Conservation (phyloP, 495 filamentous ascomycete species). For the Neohortaea acidophila region DNA sequence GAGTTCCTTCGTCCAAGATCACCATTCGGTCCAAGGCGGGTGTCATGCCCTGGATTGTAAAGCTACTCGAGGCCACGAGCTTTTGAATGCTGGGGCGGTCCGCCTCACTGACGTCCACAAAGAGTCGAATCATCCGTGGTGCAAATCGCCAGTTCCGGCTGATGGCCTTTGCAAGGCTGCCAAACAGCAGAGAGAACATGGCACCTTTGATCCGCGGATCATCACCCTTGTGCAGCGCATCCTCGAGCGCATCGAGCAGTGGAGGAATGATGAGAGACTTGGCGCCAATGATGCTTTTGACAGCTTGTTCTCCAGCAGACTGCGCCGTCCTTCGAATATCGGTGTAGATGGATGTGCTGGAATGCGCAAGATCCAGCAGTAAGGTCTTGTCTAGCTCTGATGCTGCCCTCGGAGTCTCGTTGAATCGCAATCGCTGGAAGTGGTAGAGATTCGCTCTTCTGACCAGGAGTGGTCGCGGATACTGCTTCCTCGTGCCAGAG, state of each 20-base stretch:
- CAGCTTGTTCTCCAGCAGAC: conserved; percentile 75
- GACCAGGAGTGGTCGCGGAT: conserved; percentile 75
- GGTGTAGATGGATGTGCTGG: conserved; percentile 84
- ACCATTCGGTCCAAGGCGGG: conserved; percentile 73
- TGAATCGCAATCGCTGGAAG: conserved; percentile 80
- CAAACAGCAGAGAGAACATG: conserved; percentile 76
- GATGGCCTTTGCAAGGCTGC: conserved; percentile 74
- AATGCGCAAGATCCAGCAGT: conserved; percentile 76
- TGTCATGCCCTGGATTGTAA: conserved; percentile 81
- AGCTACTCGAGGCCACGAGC: conserved; percentile 63
- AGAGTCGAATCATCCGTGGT: conserved; percentile 68
- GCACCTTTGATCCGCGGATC: conserved; percentile 86
- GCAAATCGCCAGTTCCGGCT: conserved; percentile 87
- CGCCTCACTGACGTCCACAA: conserved; percentile 73
- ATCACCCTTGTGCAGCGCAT: conserved; percentile 68
- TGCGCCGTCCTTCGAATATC: conserved; percentile 91
- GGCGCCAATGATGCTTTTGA: conserved; percentile 80
- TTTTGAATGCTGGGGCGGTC: conserved; percentile 92
- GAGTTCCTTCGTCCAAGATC: conserved; percentile 56
- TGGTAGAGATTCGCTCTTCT: conserved; percentile 89
- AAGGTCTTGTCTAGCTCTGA: conserved; percentile 71
- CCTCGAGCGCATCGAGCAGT: conserved; percentile 60
- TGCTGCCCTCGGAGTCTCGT: conserved; percentile 69
- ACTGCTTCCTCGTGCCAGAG: conserved; percentile 78
- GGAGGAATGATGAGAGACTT: conserved; percentile 77